phyloP scores from a whole-genome alignment of 129 eudicot genomes.

The Tanacetum coccineum region DNA sequence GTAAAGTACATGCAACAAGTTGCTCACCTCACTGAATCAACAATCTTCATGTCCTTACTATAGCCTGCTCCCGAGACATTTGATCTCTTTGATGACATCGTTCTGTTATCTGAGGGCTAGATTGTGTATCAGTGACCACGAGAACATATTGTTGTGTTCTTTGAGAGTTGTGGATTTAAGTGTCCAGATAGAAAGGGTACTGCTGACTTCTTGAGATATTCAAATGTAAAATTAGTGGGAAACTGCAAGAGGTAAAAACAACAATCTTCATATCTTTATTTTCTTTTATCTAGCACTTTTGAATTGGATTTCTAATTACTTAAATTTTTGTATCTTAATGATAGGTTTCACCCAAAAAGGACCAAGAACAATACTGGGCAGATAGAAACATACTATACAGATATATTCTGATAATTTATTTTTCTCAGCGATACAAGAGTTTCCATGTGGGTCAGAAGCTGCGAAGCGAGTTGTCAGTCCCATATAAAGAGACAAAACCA shows the following conservation, averaged over 20 bases:
- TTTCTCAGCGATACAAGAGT: slow-evolving; percentile 46
- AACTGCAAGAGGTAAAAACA: slow-evolving; percentile 83
- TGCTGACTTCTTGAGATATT: slow-evolving; percentile 95
- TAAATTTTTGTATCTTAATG: too few relatives aligned
- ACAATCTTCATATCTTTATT: not conserved
- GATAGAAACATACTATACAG: slow-evolving; percentile 45
- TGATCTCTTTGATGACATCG: too few relatives aligned
- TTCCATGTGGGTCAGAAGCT: slow-evolving; percentile 72
- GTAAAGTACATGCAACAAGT: slow-evolving; percentile 91
- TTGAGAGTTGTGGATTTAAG: too few relatives aligned
- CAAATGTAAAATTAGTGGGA: too few relatives aligned
- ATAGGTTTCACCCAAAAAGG: too few relatives aligned
- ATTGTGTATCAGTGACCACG: too few relatives aligned
- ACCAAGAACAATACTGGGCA: too few relatives aligned
- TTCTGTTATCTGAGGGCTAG: too few relatives aligned
- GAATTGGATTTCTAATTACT: not conserved
- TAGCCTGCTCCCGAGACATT: too few relatives aligned
- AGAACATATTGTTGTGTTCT: too few relatives aligned
- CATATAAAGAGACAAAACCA: slow-evolving; percentile 55
- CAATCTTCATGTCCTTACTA: too few relatives aligned
- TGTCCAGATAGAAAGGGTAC: slow-evolving; percentile 85
- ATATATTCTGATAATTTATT: slow-evolving; percentile 63
- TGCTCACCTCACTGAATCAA: slow-evolving; percentile 64
- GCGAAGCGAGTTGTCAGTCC: slow-evolving; percentile 55
- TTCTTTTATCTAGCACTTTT: not conserved